These are phyloP conservation scores for Astraeus odoratus DNA, from an alignment of 768 basidiomycete species.

Conservation along the genomic window DNA sequence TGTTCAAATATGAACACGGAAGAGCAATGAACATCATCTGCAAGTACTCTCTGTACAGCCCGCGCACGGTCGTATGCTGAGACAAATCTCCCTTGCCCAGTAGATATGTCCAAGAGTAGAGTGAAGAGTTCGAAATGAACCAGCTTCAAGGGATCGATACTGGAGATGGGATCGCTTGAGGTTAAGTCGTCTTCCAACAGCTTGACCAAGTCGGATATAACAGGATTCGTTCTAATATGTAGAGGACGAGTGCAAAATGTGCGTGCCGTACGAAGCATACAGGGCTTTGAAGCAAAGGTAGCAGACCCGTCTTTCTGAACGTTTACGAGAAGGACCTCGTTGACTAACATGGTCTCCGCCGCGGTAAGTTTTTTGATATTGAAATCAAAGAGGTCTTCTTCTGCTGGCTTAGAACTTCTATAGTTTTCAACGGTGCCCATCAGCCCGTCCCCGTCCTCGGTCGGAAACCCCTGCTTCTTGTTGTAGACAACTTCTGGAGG, in stretches of 20 bases:
- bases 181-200: neutral
- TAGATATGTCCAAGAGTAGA: constrained; percentile 4
- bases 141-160: neutral
- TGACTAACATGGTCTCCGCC: constrained; percentile 3
- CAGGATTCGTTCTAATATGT: neutral
- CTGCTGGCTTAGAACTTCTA: neutral
- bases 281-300: constrained; percentile 1
- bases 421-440: neutral
- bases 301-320: neutral
- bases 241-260: neutral
- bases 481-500: neutral
- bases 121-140: constrained; percentile 5
- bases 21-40: neutral
- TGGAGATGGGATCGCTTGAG: neutral
- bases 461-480: neutral
- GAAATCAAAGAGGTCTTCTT: constrained; percentile 24
- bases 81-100: neutral
- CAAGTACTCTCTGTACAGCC: neutral
- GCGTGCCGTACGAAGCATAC: constrained; percentile 3
- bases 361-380: constrained; percentile 21
- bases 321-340: constrained; percentile 3
- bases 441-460: too few relatives aligned
- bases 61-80: neutral
- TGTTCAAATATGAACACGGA: constrained; percentile 1
- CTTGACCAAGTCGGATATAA: neutral